Base-by-base conservation (phyloP, 768 basidiomycete genomes). In the Russula foetens region DNA sequence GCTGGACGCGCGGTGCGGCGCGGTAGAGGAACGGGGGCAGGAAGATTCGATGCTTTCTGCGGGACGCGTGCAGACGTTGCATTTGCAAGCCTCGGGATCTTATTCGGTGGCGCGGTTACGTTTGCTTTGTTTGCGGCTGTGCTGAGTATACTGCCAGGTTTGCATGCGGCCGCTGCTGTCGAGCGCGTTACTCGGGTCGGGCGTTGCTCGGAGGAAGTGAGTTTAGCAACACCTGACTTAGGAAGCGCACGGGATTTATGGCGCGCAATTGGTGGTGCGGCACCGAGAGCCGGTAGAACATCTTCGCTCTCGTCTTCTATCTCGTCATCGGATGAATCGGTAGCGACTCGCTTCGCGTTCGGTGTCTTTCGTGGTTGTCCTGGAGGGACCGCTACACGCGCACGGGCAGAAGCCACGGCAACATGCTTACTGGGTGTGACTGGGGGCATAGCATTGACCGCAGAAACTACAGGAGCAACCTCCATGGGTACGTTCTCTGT, bases 291-390 rank as follows among this genome's bases (percentile, higher is more conserved):
- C 33, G 88, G 88, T 8, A 90, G 75, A 3, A 82, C 77, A 66
- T 89, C 86, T 44, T 80, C 79, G 24, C 75, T 77, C 45, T 81
- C 79, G 24, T 75, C 77, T 62, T 82, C 84, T 23, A 70, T 73
- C 46, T 75, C 84, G 45, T 89, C 86, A 52, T 84, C 82, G 49
- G 86, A 86, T 3, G 85, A 84, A 63, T 87, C 87, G 54, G 80
- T 77, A 1, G 84, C 83, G 11, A 78, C 69, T 58, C 88, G 84
- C 73, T 93, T 92, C 48, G 84, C 78, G 56, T 83, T 79, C 0
- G 93, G 93, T 0, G 92, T 93, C 76, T 96, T 97, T 66, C 86
- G 84, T 31, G 88, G 91, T 69, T 91, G 92, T 21, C 86, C 89
- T 9, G 88, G 90, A 21, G 91, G 86, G 12, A 82, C 80, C 23